Evolutionary conservation across 371 early-diverging fungal species (phyloP), one percentile per base, ranked within the genome.

Genomic region (Mortierella sp.): DNA sequence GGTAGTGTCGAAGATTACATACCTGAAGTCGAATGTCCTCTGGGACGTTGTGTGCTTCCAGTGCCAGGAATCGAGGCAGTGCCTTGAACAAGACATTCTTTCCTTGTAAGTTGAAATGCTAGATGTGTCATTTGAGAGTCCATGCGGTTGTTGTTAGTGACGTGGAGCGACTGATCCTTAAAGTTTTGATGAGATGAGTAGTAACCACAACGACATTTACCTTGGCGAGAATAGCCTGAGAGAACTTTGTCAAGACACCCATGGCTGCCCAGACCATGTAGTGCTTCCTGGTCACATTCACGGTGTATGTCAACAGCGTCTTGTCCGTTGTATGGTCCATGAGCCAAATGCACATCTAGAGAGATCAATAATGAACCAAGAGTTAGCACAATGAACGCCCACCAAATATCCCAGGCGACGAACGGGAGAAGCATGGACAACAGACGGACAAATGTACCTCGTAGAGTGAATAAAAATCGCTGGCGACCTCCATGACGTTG

Each of bases 271-370:
- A 94, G 1, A 90, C 87, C 48, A 68, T 86, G 5, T 90, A 87
- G 65, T 91, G 90, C 52, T 88, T 88, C 66, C 91, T 87, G 61
- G 94, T 79, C 26, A 90, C 86, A 64, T 91, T 88, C 44, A 93
- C 86, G 0, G 89, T 87, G 48, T 89, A 85, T 1, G 88, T 85
- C 64, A 89, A 86, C 31, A 94, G 70, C 2, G 83, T 64, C 19
- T 80, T 79, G 34, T 90, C 91, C 34, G 88, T 86, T 6, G 94
- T 90, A 64, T 93, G 93, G 37, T 90, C 89, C 39, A 94, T 75
- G 26, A 90, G 85, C 95, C 95, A 94, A 22, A 90, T 66, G 11
- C 92, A 77, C 52, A 91, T 78, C 84, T 89, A 82, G 22, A 70
- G 58, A 26, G 78, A 75, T 50, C 68, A 63, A n/a, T n/a, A n/a